Base-by-base conservation (phyloP, 2,329 filamentous ascomycete species). In the Fragosphaeria purpurea region DNA sequence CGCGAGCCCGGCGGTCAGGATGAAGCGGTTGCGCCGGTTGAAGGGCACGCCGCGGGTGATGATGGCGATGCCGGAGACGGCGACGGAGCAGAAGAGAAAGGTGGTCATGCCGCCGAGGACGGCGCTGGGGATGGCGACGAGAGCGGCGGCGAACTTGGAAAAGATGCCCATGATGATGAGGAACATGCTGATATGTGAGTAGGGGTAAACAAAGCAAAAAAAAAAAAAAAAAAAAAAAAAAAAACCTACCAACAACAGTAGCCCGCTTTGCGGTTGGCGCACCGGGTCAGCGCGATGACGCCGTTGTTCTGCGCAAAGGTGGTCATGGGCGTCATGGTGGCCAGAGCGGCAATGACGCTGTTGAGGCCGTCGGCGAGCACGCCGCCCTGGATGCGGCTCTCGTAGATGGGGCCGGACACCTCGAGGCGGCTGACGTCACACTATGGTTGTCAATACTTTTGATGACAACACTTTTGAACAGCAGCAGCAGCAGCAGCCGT, bases 281-380 rank as follows among this genome's bases (percentile, higher is more conserved):
- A 91, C 12, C 86, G 77, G 0, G 87, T 93, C 43, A 93, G 72
- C 0, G 86, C 84, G 54, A 93, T 90, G 47, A 91, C 85, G 38
- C 86, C 86, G 63, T 91, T 90, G 70, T 91, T 91, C 64, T 90
- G 86, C 0, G 86, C 86, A 58, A 90, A 90, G 1, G 82, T 85
- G 1, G 80, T 83, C 79, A 90, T 86, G 34, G 86, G 86, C 0
- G 85, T 86, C 57, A 88, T 86, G 45, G 86, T 91, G 70, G 82
- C 85, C 35, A 93, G 75, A 1, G 82, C 85, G 12, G 86, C 85
- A 12, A 91, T 70, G 56, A 88, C 69, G 38, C 86, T 85, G 59
- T 87, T 88, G 47, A 89, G 58, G 1, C 86, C 87, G 58, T 93
- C 88, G 0, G 86, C 85, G 4, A 93, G 66, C 12, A 91, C 78